Percentiles rank a stretch among this genome's conserved stretches.
Conservation (phyloP, 208 protist genomes). For the Entamoeba moshkovskii region DNA sequence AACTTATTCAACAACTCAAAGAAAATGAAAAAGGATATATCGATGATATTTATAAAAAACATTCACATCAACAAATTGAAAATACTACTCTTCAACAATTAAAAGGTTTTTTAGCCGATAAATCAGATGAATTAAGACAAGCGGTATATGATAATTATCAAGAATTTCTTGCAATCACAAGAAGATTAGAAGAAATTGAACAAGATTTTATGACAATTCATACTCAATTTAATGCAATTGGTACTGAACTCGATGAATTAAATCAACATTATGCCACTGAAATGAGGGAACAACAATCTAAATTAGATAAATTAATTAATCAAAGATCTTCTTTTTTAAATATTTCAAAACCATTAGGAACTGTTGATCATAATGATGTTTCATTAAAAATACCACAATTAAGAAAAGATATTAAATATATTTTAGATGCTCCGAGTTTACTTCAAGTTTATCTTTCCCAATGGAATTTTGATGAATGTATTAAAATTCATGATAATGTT, state of each 20-base stretch:
- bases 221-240: neutral
- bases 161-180: neutral
- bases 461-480: neutral
- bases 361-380: neutral
- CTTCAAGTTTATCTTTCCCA: neutral
- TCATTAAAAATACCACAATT: neutral
- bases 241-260: neutral
- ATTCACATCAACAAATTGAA: neutral
- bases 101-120: neutral
- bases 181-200: neutral
- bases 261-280: neutral
- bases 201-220: neutral
- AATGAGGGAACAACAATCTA: neutral
- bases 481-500: neutral
- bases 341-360: neutral
- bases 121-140: neutral
- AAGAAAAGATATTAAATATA: neutral
- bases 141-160: neutral
- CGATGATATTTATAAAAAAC: neutral
- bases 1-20: neutral
- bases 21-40: neutral
- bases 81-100: neutral
- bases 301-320: neutral
- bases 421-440: neutral
- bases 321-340: neutral